A percentile compares a stretch with the other conserved stretches of the same genome.
These are phyloP conservation scores for Hypericum perforatum DNA, from an alignment of 345 rosid species.

Conservation along the genomic window DNA sequence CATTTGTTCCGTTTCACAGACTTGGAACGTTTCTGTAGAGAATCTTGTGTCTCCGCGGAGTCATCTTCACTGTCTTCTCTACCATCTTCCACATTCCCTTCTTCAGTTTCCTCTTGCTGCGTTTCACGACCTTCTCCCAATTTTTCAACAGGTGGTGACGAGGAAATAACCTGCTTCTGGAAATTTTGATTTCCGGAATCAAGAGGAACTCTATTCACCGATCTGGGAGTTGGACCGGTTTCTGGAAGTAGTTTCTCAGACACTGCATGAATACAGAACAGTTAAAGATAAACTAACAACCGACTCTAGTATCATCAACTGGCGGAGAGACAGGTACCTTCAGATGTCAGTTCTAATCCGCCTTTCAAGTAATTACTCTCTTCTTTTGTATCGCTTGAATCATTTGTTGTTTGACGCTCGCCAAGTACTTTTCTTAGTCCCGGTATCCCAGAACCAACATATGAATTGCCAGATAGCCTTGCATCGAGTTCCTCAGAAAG, in stretches of 20 bases:
- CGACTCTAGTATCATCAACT: not conserved
- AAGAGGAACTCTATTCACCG: slow-evolving; percentile 16
- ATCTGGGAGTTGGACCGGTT: slow-evolving; percentile 27
- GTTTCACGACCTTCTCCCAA: slow-evolving; percentile 15
- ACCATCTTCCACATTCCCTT: slow-evolving; percentile 24
- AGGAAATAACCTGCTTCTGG: slow-evolving; percentile 45
- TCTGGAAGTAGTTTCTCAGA: slow-evolving; percentile 36
- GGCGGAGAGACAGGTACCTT: too few relatives aligned
- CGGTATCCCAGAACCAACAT: slow-evolving; percentile 43
- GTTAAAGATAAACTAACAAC: not conserved
- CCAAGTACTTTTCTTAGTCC: slow-evolving; percentile 44
- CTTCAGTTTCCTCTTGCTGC: slow-evolving; percentile 11
- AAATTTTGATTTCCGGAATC: slow-evolving; percentile 37
- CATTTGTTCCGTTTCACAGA: slow-evolving; percentile 53
- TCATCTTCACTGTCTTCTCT: slow-evolving; percentile 31
- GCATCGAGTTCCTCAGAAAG: slow-evolving; percentile 58
- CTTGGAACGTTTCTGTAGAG: slow-evolving; percentile 41
- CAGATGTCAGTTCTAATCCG: slow-evolving; percentile 18
- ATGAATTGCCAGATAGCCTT: slow-evolving; percentile 54
- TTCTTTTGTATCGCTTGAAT: slow-evolving; percentile 17
- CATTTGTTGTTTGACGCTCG: slow-evolving; percentile 30
- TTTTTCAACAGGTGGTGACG: slow-evolving; percentile 33
- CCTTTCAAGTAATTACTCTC: slow-evolving; percentile 19
- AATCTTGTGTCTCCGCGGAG: slow-evolving; percentile 20
- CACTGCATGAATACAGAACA: slow-evolving; percentile 24